Evolutionary conservation across 2,329 filamentous ascomycete genomes (phyloP).

Genomic region (Colletotrichum brevisporum): DNA sequence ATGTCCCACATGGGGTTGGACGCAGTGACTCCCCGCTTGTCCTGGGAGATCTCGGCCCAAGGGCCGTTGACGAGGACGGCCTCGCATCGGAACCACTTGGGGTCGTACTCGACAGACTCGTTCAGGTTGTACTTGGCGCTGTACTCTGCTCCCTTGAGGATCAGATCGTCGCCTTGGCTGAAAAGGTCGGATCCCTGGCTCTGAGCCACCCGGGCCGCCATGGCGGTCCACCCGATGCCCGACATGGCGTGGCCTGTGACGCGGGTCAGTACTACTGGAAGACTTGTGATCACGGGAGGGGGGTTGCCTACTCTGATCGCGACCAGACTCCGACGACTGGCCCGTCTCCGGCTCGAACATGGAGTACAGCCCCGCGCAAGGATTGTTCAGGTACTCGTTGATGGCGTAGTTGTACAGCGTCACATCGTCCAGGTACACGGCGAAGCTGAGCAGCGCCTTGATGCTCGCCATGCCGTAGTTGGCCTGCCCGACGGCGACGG

Average conservation of each 20-base stretch:
- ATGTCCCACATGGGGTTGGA: conserved; percentile 43
- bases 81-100: conserved; percentile 54
- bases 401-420: conserved; percentile 58
- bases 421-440: conserved; percentile 57
- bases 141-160: conserved; percentile 55
- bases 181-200: conserved; percentile 55
- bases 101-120: conserved; percentile 52
- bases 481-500: conserved; percentile 55
- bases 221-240: conserved; percentile 52
- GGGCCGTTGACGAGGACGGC: conserved; percentile 56
- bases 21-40: conserved; percentile 44
- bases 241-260: conserved; percentile 45
- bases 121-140: conserved; percentile 55
- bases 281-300: background rate
- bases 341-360: conserved; percentile 51
- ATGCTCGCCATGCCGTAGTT: conserved; percentile 59
- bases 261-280: background rate
- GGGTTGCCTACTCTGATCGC: conserved; percentile 49
- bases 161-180: conserved; percentile 47
- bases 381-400: conserved; percentile 52
- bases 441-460: conserved; percentile 54
- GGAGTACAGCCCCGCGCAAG: conserved; percentile 51
- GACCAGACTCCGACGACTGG: conserved; percentile 53
- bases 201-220: conserved; percentile 50
- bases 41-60: conserved; percentile 49